phyloP scores from a whole-genome alignment of 345 rosid genomes.

The Ricinus communis region DNA sequence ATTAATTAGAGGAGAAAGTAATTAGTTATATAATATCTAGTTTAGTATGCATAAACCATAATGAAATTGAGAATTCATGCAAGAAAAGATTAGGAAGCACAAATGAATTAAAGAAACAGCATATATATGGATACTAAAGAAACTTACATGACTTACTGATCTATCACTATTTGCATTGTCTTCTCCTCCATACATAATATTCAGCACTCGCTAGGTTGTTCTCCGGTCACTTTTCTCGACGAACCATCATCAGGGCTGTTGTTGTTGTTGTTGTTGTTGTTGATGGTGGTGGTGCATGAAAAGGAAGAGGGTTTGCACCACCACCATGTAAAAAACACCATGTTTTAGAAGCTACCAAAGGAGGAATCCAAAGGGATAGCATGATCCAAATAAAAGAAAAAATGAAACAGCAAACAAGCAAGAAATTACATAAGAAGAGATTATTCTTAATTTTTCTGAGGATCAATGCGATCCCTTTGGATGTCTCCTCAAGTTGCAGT shows the following conservation, averaged over 20 bases:
- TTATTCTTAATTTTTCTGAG: constrained; percentile 12
- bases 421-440: not conserved
- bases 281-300: constrained; percentile 1
- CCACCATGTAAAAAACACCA: not conserved
- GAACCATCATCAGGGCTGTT: not conserved
- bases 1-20: too few relatives aligned
- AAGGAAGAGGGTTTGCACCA: not conserved
- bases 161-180: not conserved
- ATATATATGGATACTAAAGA: not conserved
- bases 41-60: too few relatives aligned
- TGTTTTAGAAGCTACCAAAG: constrained; percentile 55
- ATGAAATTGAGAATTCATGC: too few relatives aligned
- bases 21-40: too few relatives aligned
- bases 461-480: constrained; percentile 99
- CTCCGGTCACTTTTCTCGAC: not conserved
- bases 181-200: not conserved
- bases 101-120: too few relatives aligned
- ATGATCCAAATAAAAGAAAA: constrained; percentile 54
- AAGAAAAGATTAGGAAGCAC: not conserved
- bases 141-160: constrained; percentile 7
- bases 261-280: too few relatives aligned
- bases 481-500: constrained; percentile 81
- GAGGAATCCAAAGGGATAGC: constrained; percentile 91
- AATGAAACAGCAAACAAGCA: not conserved
- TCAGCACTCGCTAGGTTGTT: not conserved